Evolutionary conservation across 2,329 filamentous ascomycete species (phyloP).

Genomic region (Verticillium dahliae): DNA sequence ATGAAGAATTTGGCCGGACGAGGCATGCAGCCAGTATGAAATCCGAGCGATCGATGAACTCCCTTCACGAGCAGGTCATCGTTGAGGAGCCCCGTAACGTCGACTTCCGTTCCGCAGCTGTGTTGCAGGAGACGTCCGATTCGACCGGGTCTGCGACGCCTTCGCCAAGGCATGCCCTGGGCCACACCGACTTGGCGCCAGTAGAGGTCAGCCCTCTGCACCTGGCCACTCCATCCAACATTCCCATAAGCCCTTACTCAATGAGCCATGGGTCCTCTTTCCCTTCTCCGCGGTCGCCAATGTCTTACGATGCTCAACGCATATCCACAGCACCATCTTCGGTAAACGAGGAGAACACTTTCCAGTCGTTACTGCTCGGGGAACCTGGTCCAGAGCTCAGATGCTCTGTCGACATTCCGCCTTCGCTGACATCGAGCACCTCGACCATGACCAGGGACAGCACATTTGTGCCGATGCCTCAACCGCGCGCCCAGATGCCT

Average conservation of each 20-base stretch:
- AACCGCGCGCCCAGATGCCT: slow-evolving; percentile 28
- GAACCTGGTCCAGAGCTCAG: slow-evolving; percentile 68
- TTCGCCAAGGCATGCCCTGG: slow-evolving; percentile 34
- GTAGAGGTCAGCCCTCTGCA: slow-evolving; percentile 43
- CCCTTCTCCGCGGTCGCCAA: slow-evolving; percentile 61
- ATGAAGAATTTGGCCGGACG: slow-evolving; percentile 25
- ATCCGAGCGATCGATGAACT: slow-evolving; percentile 41
- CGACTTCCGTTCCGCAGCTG: slow-evolving; percentile 30
- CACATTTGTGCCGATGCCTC: slow-evolving; percentile 29
- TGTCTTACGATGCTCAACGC: slow-evolving; percentile 65
- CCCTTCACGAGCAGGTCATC: slow-evolving; percentile 45
- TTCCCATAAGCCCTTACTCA: slow-evolving; percentile 59
- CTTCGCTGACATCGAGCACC: slow-evolving; percentile 67
- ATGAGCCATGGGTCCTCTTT: slow-evolving; percentile 59
- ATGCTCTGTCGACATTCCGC: slow-evolving; percentile 66
- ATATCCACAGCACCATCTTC: slow-evolving; percentile 73
- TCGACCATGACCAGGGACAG: slow-evolving; percentile 72
- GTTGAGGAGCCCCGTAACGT: slow-evolving; percentile 32
- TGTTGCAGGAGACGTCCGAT: slow-evolving; percentile 24
- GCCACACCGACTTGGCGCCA: slow-evolving; percentile 39
- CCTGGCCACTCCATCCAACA: slow-evolving; percentile 34
- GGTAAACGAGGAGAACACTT: slow-evolving; percentile 61
- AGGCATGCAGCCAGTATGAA: slow-evolving; percentile 32
- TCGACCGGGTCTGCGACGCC: slow-evolving; percentile 34
- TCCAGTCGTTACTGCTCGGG: slow-evolving; percentile 65